These are phyloP conservation scores for Scheffersomyces ergatensis DNA, from an alignment of 805 yeast genomes.

Conservation along the genomic window DNA sequence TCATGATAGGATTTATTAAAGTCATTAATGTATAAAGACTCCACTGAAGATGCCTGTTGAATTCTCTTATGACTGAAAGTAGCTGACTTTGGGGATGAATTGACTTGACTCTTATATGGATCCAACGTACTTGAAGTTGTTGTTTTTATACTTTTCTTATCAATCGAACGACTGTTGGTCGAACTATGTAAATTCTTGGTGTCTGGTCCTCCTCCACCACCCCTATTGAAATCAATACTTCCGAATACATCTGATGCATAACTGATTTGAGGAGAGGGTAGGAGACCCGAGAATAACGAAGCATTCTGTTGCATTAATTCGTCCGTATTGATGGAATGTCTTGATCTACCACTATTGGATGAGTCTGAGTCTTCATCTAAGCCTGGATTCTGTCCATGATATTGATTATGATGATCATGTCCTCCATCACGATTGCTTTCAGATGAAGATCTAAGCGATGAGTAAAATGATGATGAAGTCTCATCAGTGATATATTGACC, in stretches of 20 bases:
- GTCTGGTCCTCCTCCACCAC: not conserved
- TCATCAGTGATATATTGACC: not conserved
- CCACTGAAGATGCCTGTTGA: not conserved
- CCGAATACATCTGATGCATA: slow-evolving; percentile 29
- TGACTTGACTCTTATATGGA: not conserved
- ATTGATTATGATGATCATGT: not conserved
- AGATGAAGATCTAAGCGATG: not conserved
- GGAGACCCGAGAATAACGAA: slow-evolving; percentile 27
- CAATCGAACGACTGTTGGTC: not conserved
- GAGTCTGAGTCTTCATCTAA: slow-evolving; percentile 10
- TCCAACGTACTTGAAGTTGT: not conserved
- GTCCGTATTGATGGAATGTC: slow-evolving; percentile 25
- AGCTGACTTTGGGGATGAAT: not conserved
- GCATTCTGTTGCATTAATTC: slow-evolving; percentile 29
- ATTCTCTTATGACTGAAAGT: too few species aligned
- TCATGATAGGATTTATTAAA: slow-evolving; percentile 18
- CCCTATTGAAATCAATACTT: slow-evolving; percentile 7
- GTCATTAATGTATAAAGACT: slow-evolving; percentile 11
- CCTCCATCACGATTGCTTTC: slow-evolving; percentile 1
- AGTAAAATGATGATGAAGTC: not conserved
- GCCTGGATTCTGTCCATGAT: not conserved
- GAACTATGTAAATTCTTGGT: not conserved
- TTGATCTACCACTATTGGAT: slow-evolving; percentile 7
- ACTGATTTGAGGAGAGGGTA: slow-evolving; percentile 42
- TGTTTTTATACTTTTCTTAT: not conserved